Percentiles rank a stretch among this genome's conserved stretches.
Conservation (phyloP, 192 early-diverging fungal genomes). For the Umbelopsis sp. region DNA sequence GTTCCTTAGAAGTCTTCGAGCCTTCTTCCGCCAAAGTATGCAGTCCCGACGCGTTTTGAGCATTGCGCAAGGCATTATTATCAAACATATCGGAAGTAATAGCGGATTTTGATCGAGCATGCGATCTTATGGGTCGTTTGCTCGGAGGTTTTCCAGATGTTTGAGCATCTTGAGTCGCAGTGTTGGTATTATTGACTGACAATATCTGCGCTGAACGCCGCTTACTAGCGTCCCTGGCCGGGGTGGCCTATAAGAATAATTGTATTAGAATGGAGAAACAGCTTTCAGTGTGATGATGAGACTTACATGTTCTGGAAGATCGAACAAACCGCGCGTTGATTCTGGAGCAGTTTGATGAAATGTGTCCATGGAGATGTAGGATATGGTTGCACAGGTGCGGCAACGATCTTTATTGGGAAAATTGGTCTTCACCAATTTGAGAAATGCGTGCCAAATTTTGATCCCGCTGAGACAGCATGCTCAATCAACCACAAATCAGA, state of each 20-base stretch:
- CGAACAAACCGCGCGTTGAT: slow-evolving; percentile 45
- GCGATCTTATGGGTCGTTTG: slow-evolving; percentile 1
- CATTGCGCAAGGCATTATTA: slow-evolving; percentile 15
- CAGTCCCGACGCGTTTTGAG: slow-evolving; percentile 24
- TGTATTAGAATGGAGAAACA: too few relatives aligned
- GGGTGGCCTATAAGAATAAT: neutral
- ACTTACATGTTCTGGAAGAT: slow-evolving; percentile 36
- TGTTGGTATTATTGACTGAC: neutral
- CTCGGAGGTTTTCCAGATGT: slow-evolving; percentile 5
- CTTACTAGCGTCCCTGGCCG: slow-evolving; percentile 1
- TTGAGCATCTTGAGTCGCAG: neutral
- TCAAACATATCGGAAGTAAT: slow-evolving; percentile 35
- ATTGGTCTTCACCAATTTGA: slow-evolving; percentile 2
- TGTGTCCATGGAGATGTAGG: slow-evolving; percentile 21
- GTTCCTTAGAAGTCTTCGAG: slow-evolving; percentile 6
- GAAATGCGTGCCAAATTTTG: neutral
- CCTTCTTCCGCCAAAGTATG: slow-evolving; percentile 38
- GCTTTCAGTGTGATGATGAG: neutral
- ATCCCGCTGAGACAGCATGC: neutral
- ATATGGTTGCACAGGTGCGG: slow-evolving; percentile 20
- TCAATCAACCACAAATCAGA: slow-evolving; percentile 12
- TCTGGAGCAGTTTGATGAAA: slow-evolving; percentile 47
- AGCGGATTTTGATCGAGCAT: slow-evolving; percentile 37
- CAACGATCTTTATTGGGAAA: slow-evolving; percentile 13
- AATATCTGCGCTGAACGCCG: slow-evolving; percentile 4